Evolutionary conservation across 2,329 filamentous ascomycete species (phyloP), one percentile per base, ranked within the genome.

Genomic region (Colletotrichum lentis): DNA sequence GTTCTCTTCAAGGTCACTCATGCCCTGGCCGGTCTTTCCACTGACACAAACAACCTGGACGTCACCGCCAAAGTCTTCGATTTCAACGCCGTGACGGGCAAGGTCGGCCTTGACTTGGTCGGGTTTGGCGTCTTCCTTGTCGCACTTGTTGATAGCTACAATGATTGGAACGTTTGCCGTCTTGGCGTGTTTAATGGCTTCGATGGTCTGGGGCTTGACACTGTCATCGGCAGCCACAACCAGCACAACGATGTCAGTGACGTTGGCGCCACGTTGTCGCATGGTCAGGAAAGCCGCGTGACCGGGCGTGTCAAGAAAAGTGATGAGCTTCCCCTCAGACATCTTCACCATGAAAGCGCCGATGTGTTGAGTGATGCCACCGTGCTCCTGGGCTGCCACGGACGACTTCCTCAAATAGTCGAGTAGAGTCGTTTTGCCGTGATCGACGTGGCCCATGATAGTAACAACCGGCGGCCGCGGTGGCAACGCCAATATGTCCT

Each of bases 361-460:
- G 72, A 99, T 99, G 76, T 99, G 96, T 78, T 99, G 96, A 0
- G 96, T 99, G 76, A 99, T 99, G 43, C 96, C 96, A 70, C 96
- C 96, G 76, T 97, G 94, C 77, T 99, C 96, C 62, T 91, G 89
- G 6, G 93, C 93, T 49, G 91, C 96, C 50, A 99, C 89, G 7
- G 94, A 97, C 1, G 94, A 96, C 73, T 97, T 96, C 44, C 96
- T 91, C 52, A 99, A 83, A 80, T 90, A 98, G 77, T 99, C 96
- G 11, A 99, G 84, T 49, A 99, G 89, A 0, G 96, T 99, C 0
- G 96, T 99, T 82, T 99, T 99, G 62, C 96, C 96, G 77, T 99
- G 96, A 77, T 99, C 96, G 73, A 99, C 96, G 72, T 99, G 96
- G 2, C 96, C 96, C 96, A 99, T 99, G 75, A 99, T 99, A 0